Evolutionary conservation across 371 early-diverging fungal species (phyloP).

Genomic region (Saksenaea oblongispora): DNA sequence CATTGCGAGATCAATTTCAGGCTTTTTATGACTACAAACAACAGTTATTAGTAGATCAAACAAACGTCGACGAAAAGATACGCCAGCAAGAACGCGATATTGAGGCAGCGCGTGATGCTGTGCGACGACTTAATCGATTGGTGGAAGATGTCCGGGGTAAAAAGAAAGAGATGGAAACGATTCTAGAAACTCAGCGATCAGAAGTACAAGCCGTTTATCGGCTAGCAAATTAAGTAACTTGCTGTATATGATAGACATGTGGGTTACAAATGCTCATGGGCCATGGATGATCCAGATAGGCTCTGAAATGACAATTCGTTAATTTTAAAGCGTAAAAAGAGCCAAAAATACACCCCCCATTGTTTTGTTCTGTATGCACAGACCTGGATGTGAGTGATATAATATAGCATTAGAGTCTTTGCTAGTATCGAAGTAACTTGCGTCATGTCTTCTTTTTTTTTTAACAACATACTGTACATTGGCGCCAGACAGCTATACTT

Average conservation of each 20-base stretch:
- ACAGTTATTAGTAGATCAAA: slow-evolving; percentile 16
- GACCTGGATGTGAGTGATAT: too few species aligned
- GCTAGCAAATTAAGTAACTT: background rate
- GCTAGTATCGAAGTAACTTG: too few species aligned
- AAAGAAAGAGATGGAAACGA: slow-evolving; percentile 20
- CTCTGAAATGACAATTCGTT: too few species aligned
- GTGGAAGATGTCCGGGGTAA: slow-evolving; percentile 18
- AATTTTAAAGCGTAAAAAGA: background rate
- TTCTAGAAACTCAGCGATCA: slow-evolving; percentile 14
- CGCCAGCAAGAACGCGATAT: slow-evolving; percentile 23
- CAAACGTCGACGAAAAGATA: slow-evolving; percentile 13
- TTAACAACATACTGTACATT: too few species aligned
- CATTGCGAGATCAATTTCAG: slow-evolving; percentile 17
- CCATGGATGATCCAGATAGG: too few species aligned
- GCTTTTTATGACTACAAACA: slow-evolving; percentile 26
- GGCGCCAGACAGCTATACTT: too few species aligned
- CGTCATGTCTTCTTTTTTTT: too few species aligned
- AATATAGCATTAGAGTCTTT: too few species aligned
- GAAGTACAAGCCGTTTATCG: slow-evolving; percentile 9
- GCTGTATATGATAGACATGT: background rate
- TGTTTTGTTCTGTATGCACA: too few species aligned
- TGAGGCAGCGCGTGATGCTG: slow-evolving; percentile 17
- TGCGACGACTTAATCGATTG: slow-evolving; percentile 10
- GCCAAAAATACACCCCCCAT: too few species aligned
- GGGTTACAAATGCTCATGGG: background rate